A percentile compares a stretch with the other conserved stretches of the same genome.
Conservation (phyloP, 306 rosid genomes). For the Castanospermum australe region DNA sequence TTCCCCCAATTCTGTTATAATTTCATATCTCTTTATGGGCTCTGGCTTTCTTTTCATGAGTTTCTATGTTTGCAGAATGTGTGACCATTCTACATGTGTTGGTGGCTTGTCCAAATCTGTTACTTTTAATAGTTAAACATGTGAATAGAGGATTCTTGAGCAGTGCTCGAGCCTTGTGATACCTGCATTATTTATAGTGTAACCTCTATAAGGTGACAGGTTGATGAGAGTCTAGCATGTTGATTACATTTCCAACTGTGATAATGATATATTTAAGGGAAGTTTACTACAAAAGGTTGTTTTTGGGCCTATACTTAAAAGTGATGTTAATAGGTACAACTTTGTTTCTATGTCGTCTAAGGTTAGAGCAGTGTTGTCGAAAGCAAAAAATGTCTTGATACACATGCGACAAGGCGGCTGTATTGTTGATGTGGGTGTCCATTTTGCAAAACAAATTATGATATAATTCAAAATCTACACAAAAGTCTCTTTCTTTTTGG, state of each 20-base stretch:
- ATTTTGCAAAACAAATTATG: no score
- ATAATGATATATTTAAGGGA: not conserved
- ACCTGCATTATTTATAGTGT: not conserved
- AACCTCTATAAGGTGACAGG: slow-evolving; percentile 5
- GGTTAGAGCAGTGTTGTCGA: no score
- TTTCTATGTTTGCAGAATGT: slow-evolving; percentile 4
- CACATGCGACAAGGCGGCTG: no score
- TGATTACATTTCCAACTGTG: not conserved
- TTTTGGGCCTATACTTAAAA: not conserved
- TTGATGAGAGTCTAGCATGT: not conserved
- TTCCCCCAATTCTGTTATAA: not conserved
- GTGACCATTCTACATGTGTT: not conserved
- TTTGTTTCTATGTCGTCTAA: no score
- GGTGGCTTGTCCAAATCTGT: not conserved
- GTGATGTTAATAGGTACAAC: not conserved
- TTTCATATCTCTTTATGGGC: not conserved
- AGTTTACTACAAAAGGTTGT: not conserved
- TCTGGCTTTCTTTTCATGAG: not conserved
- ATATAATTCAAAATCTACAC: no score
- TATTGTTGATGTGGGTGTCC: no score
- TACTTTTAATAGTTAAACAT: not conserved
- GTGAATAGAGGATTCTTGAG: not conserved
- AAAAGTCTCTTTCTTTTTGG: no score
- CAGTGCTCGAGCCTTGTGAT: no score
- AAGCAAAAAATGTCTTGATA: no score